A percentile compares a stretch with the other conserved stretches of the same genome.
Conservation (phyloP, 345 rosid genomes). For the Salix brachista region DNA sequence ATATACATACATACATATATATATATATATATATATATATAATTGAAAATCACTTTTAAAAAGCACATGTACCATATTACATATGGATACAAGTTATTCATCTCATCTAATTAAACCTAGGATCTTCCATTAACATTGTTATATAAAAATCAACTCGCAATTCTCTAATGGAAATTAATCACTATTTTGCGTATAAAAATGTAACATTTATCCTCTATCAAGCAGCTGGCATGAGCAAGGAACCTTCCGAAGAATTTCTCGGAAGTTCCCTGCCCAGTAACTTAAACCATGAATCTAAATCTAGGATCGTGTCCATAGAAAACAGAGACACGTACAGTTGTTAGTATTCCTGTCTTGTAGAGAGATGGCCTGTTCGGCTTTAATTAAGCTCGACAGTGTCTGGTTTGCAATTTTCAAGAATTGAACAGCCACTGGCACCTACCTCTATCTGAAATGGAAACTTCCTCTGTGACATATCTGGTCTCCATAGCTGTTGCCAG, state of each 20-base stretch:
- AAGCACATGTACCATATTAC: neutral
- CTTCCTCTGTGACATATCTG: constrained; percentile 16
- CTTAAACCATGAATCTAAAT: neutral
- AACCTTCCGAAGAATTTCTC: constrained; percentile 7
- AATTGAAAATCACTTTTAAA: no score
- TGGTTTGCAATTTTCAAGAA: neutral
- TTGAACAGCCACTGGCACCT: constrained; percentile 26
- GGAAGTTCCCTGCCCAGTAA: neutral
- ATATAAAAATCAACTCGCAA: neutral
- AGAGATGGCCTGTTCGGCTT: neutral
- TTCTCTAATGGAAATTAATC: neutral
- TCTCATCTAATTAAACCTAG: neutral
- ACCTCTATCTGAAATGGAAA: constrained; percentile 16
- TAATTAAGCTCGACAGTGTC: constrained; percentile 7
- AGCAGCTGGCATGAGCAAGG: neutral
- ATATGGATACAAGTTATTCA: neutral
- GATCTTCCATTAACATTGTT: neutral
- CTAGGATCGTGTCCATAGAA: neutral
- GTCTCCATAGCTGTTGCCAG: constrained; percentile 34
- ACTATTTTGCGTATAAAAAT: neutral
- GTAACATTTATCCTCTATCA: neutral
- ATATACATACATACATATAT: no score
- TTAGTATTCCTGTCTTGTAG: neutral
- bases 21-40: no score
- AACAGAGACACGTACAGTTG: constrained; percentile 11